Conservation (phyloP, 108 stramenopile genomes). For the Skeletonema grethae region DNA sequence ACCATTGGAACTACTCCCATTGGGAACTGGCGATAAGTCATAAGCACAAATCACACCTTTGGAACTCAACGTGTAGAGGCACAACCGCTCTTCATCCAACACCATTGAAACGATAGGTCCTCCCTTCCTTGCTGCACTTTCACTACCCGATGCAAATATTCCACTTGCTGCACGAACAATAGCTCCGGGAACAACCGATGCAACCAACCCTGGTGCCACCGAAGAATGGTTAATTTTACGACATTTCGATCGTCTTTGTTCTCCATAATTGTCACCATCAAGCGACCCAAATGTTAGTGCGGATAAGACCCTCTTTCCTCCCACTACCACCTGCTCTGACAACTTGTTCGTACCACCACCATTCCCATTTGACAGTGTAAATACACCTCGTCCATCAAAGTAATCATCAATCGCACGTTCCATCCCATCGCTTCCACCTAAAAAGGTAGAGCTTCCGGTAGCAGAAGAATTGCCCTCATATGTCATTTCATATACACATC, state of each 20-base stretch:
- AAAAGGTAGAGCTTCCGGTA: neutral
- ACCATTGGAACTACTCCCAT: neutral
- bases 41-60: conserved; percentile 80
- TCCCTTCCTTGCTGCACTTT: conserved; percentile 55
- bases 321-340: conserved; percentile 17
- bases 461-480: conserved; percentile 61
- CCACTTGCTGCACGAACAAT: conserved; percentile 45
- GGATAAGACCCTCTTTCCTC: conserved; percentile 61
- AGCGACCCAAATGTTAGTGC: conserved; percentile 51
- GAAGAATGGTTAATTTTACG: conserved; percentile 80
- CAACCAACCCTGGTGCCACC: conserved; percentile 37
- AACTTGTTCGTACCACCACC: neutral
- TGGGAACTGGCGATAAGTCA: conserved; percentile 53
- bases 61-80: conserved; percentile 75
- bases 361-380: neutral
- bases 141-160: conserved; percentile 58
- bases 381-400: conserved; percentile 41
- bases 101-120: conserved; percentile 76
- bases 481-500: conserved; percentile 89
- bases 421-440: conserved; percentile 7
- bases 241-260: conserved; percentile 70
- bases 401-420: conserved; percentile 46
- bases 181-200: conserved; percentile 66
- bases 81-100: conserved; percentile 68
- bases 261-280: conserved; percentile 10